phyloP scores from a whole-genome alignment of 2,329 filamentous ascomycete genomes.

The Fusarium scirpi region DNA sequence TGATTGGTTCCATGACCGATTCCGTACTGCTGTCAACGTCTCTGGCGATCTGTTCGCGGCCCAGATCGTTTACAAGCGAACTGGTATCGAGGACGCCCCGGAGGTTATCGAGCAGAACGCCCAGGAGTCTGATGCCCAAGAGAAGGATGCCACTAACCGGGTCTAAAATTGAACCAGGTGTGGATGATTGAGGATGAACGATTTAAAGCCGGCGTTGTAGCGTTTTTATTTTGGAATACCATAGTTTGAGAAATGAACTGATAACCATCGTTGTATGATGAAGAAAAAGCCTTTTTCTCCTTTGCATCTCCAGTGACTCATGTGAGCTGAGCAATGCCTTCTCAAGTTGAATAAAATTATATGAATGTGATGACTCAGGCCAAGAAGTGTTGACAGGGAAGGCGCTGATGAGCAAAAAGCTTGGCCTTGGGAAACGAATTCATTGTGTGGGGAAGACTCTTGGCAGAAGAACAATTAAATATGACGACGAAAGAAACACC shows the following conservation, averaged over 20 bases:
- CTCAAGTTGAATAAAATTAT: neutral
- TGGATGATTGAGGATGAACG: neutral
- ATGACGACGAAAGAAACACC: neutral
- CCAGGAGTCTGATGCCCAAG: slow-evolving; percentile 18
- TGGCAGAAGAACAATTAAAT: neutral
- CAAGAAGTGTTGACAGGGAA: slow-evolving; percentile 18
- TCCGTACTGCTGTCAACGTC: slow-evolving; percentile 65
- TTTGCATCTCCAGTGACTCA: neutral
- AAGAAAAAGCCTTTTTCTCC: neutral
- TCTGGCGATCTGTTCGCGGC: slow-evolving; percentile 61
- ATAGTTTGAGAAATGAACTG: slow-evolving; percentile 6
- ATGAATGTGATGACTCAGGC: slow-evolving; percentile 10
- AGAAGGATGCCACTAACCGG: slow-evolving; percentile 37
- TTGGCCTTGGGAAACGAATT: slow-evolving; percentile 5
- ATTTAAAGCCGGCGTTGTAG: slow-evolving; percentile 23
- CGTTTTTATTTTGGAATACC: slow-evolving; percentile 5
- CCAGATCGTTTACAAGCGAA: slow-evolving; percentile 46
- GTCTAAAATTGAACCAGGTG: slow-evolving; percentile 18
- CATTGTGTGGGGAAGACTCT: slow-evolving; percentile 1
- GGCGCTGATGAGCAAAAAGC: slow-evolving; percentile 8
- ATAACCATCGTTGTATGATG: neutral
- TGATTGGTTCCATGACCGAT: slow-evolving; percentile 68
- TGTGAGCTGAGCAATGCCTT: neutral
- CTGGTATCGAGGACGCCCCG: slow-evolving; percentile 39
- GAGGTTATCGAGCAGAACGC: slow-evolving; percentile 37